phyloP scores from a whole-genome alignment of 192 early-diverging fungal species.

The Coemansia sp. region DNA sequence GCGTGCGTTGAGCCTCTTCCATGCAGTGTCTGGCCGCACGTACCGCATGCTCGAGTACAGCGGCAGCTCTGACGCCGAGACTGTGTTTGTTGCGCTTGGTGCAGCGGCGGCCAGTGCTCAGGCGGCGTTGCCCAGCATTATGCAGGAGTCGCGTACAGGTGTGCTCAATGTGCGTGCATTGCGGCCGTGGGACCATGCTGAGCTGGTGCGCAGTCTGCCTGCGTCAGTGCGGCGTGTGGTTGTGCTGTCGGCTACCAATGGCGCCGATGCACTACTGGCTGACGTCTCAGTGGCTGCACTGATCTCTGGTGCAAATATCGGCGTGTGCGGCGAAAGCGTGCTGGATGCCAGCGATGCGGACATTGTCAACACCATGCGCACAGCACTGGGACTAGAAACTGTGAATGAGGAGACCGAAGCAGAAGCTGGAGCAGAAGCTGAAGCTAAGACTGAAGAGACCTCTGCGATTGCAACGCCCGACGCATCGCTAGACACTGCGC shows the following conservation, averaged over 20 bases:
- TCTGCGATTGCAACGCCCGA: constrained; percentile 6
- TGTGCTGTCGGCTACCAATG: constrained; percentile 68
- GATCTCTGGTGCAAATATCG: constrained; percentile 35
- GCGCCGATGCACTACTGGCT: constrained; percentile 63
- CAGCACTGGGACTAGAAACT: constrained; percentile 19
- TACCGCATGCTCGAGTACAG: constrained; percentile 84
- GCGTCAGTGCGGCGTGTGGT: constrained; percentile 64
- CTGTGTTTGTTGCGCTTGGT: constrained; percentile 79
- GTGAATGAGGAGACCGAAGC: constrained; percentile 4
- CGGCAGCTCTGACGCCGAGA: constrained; percentile 69
- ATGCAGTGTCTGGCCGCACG: constrained; percentile 53
- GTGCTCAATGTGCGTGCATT: constrained; percentile 75
- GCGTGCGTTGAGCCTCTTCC: constrained; percentile 48
- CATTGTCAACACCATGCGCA: constrained; percentile 10
- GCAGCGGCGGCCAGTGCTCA: constrained; percentile 56
- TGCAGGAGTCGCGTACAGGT: constrained; percentile 57
- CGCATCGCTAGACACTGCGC: not conserved
- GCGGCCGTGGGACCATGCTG: constrained; percentile 80
- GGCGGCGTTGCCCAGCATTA: constrained; percentile 53
- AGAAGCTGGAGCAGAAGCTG: not conserved
- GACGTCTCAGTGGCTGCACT: constrained; percentile 73
- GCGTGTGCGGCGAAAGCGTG: constrained; percentile 15
- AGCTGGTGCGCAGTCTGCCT: constrained; percentile 72
- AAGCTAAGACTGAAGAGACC: not conserved
- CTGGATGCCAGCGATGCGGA: constrained; percentile 3